Conservation (phyloP, 441 rosid species). For the Manihot esculenta region DNA sequence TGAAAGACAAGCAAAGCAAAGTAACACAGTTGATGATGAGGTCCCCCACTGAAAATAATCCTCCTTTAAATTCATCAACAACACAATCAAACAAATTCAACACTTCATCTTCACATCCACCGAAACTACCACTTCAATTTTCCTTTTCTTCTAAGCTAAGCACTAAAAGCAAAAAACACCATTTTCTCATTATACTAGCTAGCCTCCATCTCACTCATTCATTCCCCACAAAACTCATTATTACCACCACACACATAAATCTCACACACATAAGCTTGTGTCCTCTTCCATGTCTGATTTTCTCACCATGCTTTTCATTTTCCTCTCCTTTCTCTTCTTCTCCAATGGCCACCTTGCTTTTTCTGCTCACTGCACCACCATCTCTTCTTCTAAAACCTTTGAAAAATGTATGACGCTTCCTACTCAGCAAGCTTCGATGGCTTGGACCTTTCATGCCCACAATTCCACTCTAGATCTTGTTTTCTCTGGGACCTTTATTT, state of each 20-base stretch:
- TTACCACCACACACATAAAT: conserved; percentile 32
- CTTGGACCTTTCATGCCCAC: conserved; percentile 84
- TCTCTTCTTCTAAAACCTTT: conserved; percentile 51
- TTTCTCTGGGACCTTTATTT: conserved; percentile 83
- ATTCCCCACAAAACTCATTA: conserved; percentile 13
- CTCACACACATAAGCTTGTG: conserved; percentile 31
- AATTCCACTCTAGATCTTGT: conserved; percentile 77
- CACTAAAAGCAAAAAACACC: conserved; percentile 7
- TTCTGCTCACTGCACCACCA: conserved; percentile 64
- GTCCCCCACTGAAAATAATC: no score
- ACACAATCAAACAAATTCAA: not conserved
- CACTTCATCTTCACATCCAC: conserved; percentile 7
- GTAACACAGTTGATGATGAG: not conserved
- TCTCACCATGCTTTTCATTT: conserved; percentile 24
- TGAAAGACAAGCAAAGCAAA: not conserved
- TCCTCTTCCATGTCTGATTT: not conserved
- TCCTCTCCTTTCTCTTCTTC: conserved; percentile 32
- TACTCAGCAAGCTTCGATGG: conserved; percentile 89
- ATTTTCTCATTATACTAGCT: not conserved
- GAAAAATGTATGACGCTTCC: conserved; percentile 77
- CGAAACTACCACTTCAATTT: conserved; percentile 17
- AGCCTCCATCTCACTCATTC: conserved; percentile 16
- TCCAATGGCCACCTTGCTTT: conserved; percentile 29
- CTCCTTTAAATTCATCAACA: no score
- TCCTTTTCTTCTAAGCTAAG: conserved; percentile 57